Percentiles rank a stretch among this genome's conserved stretches.
These are phyloP conservation scores for Sanghuangporus baumii DNA, from an alignment of 1,284 basidiomycete genomes.

Conservation along the genomic window DNA sequence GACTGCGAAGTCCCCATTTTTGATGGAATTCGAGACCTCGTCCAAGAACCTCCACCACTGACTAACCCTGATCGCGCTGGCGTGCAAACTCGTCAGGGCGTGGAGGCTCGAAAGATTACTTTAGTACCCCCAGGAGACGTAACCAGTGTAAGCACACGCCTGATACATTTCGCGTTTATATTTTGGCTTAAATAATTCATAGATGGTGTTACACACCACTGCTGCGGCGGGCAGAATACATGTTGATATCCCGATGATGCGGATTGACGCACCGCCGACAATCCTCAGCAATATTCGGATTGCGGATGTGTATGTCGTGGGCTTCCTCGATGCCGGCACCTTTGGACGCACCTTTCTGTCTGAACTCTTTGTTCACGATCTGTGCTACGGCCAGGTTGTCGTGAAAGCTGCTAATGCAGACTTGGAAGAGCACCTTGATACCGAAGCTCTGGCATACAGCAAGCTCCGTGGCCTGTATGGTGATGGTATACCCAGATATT, in stretches of 20 bases:
- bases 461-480: neutral
- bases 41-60: neutral
- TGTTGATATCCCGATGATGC: neutral
- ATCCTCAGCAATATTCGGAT: neutral
- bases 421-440: neutral
- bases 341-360: neutral
- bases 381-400: neutral
- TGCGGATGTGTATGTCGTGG: neutral
- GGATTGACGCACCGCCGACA: neutral
- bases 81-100: neutral
- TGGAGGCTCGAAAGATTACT: neutral
- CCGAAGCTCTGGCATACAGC: neutral
- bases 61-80: neutral
- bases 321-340: neutral
- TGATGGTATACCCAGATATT: neutral
- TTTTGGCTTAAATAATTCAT: neutral
- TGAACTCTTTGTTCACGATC: neutral
- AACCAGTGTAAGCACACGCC: neutral
- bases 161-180: neutral
- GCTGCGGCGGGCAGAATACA: neutral
- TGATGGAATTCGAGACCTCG: neutral
- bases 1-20: neutral
- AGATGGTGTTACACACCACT: neutral
- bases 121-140: neutral
- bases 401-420: neutral